A percentile compares a stretch with the other conserved stretches of the same genome.
Evolutionary conservation across 2,329 filamentous ascomycete species (phyloP).

Genomic region (Acephala macrosclerotiorum): DNA sequence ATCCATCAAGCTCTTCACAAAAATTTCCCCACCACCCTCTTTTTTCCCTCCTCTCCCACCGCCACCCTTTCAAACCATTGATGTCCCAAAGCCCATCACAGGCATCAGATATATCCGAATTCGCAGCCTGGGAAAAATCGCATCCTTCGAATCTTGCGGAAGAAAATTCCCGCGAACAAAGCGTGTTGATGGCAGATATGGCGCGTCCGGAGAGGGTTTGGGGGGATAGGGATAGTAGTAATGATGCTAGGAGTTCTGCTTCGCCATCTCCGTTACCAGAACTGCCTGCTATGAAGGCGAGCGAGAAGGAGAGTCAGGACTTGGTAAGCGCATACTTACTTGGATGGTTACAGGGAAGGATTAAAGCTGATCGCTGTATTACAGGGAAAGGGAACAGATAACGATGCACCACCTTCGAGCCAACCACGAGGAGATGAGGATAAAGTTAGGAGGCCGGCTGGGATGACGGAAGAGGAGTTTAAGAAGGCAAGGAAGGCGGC

Average conservation of each 20-base stretch:
- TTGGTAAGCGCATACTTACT: neutral
- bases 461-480: slow-evolving; percentile 3
- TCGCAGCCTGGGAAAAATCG: slow-evolving; percentile 32
- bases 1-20: slow-evolving; percentile 1
- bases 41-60: neutral
- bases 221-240: slow-evolving; percentile 32
- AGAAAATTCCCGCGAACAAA: slow-evolving; percentile 22
- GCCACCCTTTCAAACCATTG: neutral
- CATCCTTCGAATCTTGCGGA: slow-evolving; percentile 15
- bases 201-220: slow-evolving; percentile 20
- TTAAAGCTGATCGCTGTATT: no score
- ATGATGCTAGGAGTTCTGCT: slow-evolving; percentile 33
- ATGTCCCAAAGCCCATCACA: slow-evolving; percentile 15
- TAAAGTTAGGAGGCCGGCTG: neutral
- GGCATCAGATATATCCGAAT: slow-evolving; percentile 26
- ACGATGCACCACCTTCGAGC: slow-evolving; percentile 4
- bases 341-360: no score
- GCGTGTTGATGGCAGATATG: slow-evolving; percentile 21
- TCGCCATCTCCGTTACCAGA: no score
- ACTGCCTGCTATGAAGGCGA: slow-evolving; percentile 7
- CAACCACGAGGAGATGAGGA: slow-evolving; percentile 4
- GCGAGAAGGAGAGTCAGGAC: slow-evolving; percentile 1
- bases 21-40: neutral
- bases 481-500: neutral
- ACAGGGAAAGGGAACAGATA: slow-evolving; percentile 7